A percentile compares a stretch with the other conserved stretches of the same genome.
Evolutionary conservation across 306 rosid genomes (phyloP).

Genomic region (Arachis stenosperma): DNA sequence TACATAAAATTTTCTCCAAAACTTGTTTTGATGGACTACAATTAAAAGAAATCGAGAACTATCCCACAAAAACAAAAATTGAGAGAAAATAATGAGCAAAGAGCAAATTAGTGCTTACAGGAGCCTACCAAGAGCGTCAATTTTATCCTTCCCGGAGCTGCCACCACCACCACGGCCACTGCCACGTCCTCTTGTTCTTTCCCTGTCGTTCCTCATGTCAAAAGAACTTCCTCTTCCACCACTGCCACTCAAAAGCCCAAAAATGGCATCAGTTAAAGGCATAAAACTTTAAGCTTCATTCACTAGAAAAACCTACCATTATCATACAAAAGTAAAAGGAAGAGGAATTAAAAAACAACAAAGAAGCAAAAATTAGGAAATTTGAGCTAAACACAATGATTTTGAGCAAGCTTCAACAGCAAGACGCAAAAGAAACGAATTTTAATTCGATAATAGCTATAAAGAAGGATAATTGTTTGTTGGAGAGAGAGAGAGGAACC

Average conservation of each 20-base stretch:
- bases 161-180: constrained; percentile 35
- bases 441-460: too few relatives aligned
- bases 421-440: neutral
- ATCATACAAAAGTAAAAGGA: neutral
- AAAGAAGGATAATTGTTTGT: neutral
- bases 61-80: too few relatives aligned
- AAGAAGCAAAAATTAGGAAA: neutral
- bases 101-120: constrained; percentile 59
- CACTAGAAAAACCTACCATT: neutral
- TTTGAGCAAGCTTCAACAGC: neutral
- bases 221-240: constrained; percentile 61
- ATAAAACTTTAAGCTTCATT: neutral
- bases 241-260: constrained; percentile 22
- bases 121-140: constrained; percentile 92
- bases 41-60: too few relatives aligned
- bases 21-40: too few relatives aligned
- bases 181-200: constrained; percentile 57
- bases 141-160: constrained; percentile 73
- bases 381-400: neutral
- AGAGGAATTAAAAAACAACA: too few relatives aligned
- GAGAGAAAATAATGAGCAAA: neutral
- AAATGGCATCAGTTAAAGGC: constrained; percentile 23
- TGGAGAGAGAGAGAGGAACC: constrained; percentile 36
- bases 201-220: constrained; percentile 57
- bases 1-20: neutral